phyloP scores from a whole-genome alignment of 2,329 filamentous ascomycete genomes.

The Phaeosphaeriaceae sp. region DNA sequence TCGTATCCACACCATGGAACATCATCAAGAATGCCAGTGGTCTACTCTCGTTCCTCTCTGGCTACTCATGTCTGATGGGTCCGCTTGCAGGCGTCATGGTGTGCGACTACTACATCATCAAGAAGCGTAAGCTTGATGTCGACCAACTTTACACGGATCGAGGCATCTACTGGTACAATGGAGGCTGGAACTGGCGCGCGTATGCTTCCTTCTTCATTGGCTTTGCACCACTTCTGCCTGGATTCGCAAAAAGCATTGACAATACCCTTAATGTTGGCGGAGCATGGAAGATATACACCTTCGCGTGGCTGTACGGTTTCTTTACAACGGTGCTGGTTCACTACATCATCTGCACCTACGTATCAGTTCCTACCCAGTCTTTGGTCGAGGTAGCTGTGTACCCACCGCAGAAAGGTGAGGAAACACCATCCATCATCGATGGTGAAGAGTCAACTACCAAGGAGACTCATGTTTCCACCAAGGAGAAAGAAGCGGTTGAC shows the following conservation, averaged over 20 bases:
- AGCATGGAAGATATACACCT: conserved; percentile 52
- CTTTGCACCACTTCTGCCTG: conserved; percentile 45
- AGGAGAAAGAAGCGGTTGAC: conserved; percentile 33
- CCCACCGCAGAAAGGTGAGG: conserved; percentile 43
- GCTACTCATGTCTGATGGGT: conserved; percentile 48
- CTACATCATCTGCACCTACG: conserved; percentile 50
- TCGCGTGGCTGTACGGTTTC: conserved; percentile 54
- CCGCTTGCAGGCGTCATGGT: conserved; percentile 34
- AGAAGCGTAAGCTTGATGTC: conserved; percentile 43
- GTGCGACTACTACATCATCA: conserved; percentile 45
- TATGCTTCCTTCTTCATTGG: conserved; percentile 40
- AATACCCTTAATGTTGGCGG: conserved; percentile 47
- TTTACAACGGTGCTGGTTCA: conserved; percentile 44
- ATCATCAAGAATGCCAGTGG: conserved; percentile 47
- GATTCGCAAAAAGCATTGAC: conserved; percentile 51
- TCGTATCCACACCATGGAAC: conserved; percentile 45
- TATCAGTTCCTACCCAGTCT: conserved; percentile 44
- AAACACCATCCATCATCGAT: conserved; percentile 25
- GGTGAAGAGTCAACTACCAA: conserved; percentile 30
- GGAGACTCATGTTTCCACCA: conserved; percentile 21
- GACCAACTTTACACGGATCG: conserved; percentile 41
- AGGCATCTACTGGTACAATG: conserved; percentile 44
- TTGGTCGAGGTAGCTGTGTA: conserved; percentile 48
- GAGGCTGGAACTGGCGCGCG: conserved; percentile 45
- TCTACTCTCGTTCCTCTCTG: conserved; percentile 44